phyloP scores from a whole-genome alignment of 495 filamentous ascomycete species.

The Astrothelium macrocarpum region DNA sequence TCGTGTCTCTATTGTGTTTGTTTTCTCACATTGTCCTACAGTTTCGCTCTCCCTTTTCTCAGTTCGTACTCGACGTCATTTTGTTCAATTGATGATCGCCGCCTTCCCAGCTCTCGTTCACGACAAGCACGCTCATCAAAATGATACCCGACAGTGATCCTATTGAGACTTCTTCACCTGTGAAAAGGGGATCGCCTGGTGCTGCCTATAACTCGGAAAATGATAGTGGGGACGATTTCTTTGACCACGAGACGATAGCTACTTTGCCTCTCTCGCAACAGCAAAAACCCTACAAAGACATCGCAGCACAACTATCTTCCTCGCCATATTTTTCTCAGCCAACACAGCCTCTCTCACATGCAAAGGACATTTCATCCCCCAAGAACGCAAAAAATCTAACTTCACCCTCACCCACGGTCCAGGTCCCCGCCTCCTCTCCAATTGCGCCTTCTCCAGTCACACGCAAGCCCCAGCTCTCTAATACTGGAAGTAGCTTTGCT shows the following conservation, averaged over 20 bases:
- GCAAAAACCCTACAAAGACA: constrained; percentile 16
- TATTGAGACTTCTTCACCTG: constrained; percentile 15
- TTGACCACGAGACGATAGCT: constrained; percentile 47
- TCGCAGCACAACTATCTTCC: constrained; percentile 3
- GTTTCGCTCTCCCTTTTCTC: background rate
- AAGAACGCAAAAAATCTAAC: constrained; percentile 28
- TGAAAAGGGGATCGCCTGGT: constrained; percentile 12
- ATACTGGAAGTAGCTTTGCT: constrained; percentile 33
- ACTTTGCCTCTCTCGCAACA: constrained; percentile 43
- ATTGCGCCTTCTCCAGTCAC: constrained; percentile 23
- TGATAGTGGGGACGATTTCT: constrained; percentile 48
- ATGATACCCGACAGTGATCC: constrained; percentile 19
- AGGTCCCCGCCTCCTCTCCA: constrained; percentile 53
- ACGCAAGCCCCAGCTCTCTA: constrained; percentile 1
- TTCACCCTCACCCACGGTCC: constrained; percentile 45
- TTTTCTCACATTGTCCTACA: background rate
- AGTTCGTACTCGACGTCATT: background rate
- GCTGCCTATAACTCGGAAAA: constrained; percentile 34
- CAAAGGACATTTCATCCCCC: background rate
- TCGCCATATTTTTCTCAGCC: constrained; percentile 19
- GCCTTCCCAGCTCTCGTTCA: background rate
- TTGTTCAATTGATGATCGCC: background rate
- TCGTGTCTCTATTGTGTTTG: background rate
- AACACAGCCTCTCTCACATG: constrained; percentile 15
- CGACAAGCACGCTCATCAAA: background rate